These are phyloP conservation scores for Aschersonia sp. DNA, from an alignment of 2,329 filamentous ascomycete species.

Conservation along the genomic window DNA sequence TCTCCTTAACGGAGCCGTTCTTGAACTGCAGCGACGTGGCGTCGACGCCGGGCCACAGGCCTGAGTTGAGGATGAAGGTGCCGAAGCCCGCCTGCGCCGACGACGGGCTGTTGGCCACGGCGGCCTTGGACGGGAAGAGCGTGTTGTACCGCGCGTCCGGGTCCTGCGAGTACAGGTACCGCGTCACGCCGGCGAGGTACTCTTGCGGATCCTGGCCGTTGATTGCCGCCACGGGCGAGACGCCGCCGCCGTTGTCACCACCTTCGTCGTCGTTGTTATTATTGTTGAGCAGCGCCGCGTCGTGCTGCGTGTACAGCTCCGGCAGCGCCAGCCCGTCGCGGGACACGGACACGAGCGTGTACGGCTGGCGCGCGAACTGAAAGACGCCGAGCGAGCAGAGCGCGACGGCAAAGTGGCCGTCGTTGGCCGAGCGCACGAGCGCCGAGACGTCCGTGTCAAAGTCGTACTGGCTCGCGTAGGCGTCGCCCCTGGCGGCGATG, in stretches of 20 bases:
- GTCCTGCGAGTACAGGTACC: conserved; percentile 5
- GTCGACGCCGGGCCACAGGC: neutral
- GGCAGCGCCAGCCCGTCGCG: conserved; percentile 17
- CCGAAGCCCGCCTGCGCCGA: neutral
- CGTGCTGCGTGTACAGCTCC: conserved; percentile 3
- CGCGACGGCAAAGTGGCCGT: conserved; percentile 1
- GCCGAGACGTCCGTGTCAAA: conserved; percentile 1
- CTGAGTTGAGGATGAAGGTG: neutral
- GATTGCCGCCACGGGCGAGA: conserved; percentile 6
- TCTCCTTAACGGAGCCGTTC: neutral
- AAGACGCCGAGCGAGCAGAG: conserved; percentile 3
- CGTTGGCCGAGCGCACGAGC: conserved; percentile 3
- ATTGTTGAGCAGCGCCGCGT: neutral
- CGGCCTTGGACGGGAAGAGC: conserved; percentile 3
- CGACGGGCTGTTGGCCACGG: neutral
- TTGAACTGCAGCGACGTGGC: neutral
- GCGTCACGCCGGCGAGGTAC: conserved; percentile 4
- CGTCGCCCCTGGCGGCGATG: neutral
- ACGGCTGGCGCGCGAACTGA: neutral
- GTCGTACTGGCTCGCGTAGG: conserved; percentile 1
- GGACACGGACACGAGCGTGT: conserved; percentile 3
- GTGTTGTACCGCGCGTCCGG: conserved; percentile 9
- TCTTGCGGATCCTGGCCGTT: conserved; percentile 6
- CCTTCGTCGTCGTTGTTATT: neutral
- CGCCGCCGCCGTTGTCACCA: neutral